phyloP scores from a whole-genome alignment of 495 filamentous ascomycete genomes.

The Penicillium maclennaniae region DNA sequence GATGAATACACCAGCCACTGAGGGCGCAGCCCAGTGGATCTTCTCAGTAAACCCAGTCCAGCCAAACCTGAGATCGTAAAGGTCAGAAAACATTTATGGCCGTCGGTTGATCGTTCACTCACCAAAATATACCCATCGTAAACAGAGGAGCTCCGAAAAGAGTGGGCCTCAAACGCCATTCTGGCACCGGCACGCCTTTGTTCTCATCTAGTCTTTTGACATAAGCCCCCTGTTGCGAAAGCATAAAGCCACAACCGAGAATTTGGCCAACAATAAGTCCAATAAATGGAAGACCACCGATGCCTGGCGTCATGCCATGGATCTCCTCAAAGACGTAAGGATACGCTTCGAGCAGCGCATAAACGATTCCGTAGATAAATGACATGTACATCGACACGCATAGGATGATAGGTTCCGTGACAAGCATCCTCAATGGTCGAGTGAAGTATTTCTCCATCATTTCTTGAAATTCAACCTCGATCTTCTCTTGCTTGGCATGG shows the following conservation, averaged over 20 bases:
- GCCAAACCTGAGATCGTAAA: slow-evolving; percentile 31
- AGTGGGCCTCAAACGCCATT: slow-evolving; percentile 43
- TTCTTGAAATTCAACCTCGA: slow-evolving; percentile 36
- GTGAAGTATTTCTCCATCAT: slow-evolving; percentile 41
- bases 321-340: slow-evolving; percentile 38
- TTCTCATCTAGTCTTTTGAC: slow-evolving; percentile 29
- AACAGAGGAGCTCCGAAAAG: slow-evolving; percentile 50
- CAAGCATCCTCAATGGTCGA: slow-evolving; percentile 41
- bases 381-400: slow-evolving; percentile 45
- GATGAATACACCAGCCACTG: slow-evolving; percentile 29
- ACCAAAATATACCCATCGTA: slow-evolving; percentile 56
- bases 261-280: slow-evolving; percentile 35
- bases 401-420: slow-evolving; percentile 45
- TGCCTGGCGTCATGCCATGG: slow-evolving; percentile 34
- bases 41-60: slow-evolving; percentile 34
- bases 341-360: slow-evolving; percentile 44
- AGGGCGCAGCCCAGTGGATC: slow-evolving; percentile 36
- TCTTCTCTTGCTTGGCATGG: slow-evolving; percentile 46
- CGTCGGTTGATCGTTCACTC: background rate
- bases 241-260: slow-evolving; percentile 25
- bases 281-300: slow-evolving; percentile 37
- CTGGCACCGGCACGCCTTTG: slow-evolving; percentile 30
- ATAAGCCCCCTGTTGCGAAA: slow-evolving; percentile 29
- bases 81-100: background rate
- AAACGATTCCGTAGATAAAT: slow-evolving; percentile 45